These are phyloP conservation scores for Melocanna baccifera DNA, from an alignment of 176 grass and related monocot species.

Conservation along the genomic window DNA sequence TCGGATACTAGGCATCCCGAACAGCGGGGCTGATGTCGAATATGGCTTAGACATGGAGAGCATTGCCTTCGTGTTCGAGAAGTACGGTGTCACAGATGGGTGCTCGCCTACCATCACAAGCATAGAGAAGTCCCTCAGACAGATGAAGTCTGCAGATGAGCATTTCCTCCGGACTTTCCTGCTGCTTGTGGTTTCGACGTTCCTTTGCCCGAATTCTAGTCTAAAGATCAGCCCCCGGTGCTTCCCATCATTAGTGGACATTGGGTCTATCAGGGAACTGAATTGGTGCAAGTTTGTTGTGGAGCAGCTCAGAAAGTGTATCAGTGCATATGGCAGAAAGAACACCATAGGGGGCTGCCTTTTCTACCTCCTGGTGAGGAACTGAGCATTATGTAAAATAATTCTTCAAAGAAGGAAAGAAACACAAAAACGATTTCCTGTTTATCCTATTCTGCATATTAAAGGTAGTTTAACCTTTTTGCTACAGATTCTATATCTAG, in stretches of 20 bases:
- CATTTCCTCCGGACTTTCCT: constrained; percentile 10
- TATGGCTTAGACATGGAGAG: background rate
- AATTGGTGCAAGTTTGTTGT: constrained; percentile 12
- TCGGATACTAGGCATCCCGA: background rate
- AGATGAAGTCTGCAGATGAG: constrained; percentile 16
- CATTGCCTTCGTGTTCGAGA: background rate
- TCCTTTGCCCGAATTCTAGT: constrained; percentile 1
- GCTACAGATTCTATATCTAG: constrained; percentile 5
- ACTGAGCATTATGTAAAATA: background rate
- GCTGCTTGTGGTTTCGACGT: background rate
- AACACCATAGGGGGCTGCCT: background rate
- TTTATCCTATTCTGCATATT: background rate
- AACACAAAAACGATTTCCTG: background rate
- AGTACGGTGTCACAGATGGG: background rate
- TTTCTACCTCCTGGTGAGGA: background rate
- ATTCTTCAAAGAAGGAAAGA: background rate
- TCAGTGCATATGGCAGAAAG: background rate
- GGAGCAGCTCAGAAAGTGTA: constrained; percentile 1
- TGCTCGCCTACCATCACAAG: background rate
- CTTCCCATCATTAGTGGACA: background rate
- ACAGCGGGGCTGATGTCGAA: background rate
- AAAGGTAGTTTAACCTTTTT: background rate
- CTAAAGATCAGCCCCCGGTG: constrained; percentile 13
- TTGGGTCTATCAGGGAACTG: background rate
- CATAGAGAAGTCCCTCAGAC: background rate